Base-by-base conservation (phyloP, 768 basidiomycete genomes). In the Hericium alpestre region DNA sequence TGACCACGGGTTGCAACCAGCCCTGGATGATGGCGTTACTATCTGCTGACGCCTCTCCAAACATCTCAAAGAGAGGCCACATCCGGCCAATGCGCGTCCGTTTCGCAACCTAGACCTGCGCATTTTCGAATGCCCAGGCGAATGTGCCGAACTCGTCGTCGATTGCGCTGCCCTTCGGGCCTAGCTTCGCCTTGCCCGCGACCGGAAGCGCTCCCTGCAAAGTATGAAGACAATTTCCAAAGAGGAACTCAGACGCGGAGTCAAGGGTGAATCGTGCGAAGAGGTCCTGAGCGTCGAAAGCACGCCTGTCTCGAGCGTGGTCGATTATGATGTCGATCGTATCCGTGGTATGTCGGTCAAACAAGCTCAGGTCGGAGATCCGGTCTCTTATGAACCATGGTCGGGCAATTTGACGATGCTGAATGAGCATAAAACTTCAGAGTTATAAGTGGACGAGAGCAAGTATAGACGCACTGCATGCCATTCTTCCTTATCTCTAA, bases 101-200 rank as follows among this genome's bases (percentile, higher is more conserved):
- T 8, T n/a, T 16, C 16, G 40, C 39, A 55, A 23, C 8, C 27
- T 38, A 4, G 43, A 54, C 39, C 25, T 41, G 53, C 23, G 25
- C 41, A 25, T 41, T 38, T 16, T 77, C 75, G 57, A 79, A 78
- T 0, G 73, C 71, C 38, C 65, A 79, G 13, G 71, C 71, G 56
- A 78, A 81, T 0, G 79, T 73, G 4, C 83, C 84, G 77, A 82
- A 87, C 0, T 74, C 69, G 61, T 83, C 83, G 40, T 75, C 71
- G 4, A 81, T 81, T 1, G 76, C 76, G 10, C 82, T 80, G 22
- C 84, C 84, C 64, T 85, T 83, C 4, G 77, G 77, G 0, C 81
- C 77, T 68, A 79, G 72, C 1, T 57, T 53, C 0, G 76, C 73
- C 37, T 72, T 65, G 0, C 75, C 76, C 6, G 83, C 72, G 6